Evolutionary conservation across 202 grass and related monocot genomes (phyloP).

Genomic region (Saccharum hybrid): DNA sequence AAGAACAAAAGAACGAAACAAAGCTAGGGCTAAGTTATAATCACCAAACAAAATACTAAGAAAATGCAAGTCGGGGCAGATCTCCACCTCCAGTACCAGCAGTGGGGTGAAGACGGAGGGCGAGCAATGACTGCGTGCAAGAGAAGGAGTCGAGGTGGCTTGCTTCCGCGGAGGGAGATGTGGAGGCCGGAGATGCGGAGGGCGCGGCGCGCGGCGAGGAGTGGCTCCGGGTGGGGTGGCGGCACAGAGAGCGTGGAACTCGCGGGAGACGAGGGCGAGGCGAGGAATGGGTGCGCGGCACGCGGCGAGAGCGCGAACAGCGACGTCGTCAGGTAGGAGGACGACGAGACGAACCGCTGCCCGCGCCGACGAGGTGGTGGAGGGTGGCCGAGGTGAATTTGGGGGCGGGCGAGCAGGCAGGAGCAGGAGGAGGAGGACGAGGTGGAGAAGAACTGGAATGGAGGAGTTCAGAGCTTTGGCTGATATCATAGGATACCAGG

Average conservation of each 20-base stretch:
- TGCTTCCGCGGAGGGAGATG: not conserved
- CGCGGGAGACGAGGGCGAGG: constrained; percentile 47
- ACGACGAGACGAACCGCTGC: not conserved
- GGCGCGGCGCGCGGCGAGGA: no score
- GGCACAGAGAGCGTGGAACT: constrained; percentile 64
- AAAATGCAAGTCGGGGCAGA: constrained; percentile 4
- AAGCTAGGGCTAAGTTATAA: not conserved
- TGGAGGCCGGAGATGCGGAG: no score
- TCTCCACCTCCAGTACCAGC: not conserved
- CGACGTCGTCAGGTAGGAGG: not conserved
- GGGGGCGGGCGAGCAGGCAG: not conserved
- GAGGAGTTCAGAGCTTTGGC: constrained; percentile 17
- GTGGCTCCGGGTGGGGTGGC: constrained; percentile 30
- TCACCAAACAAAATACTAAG: not conserved
- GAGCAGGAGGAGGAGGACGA: not conserved
- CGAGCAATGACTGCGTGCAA: not conserved
- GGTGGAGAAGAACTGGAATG: not conserved
- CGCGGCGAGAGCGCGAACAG: not conserved
- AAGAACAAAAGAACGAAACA: not conserved
- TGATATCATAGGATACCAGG: constrained; percentile 25
- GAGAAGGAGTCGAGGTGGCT: not conserved
- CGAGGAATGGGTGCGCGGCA: not conserved
- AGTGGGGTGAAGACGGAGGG: not conserved
- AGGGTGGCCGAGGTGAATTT: not conserved
- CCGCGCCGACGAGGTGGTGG: not conserved